Conservation (phyloP, 1,139 yeast species). For the Starmera stellimalicola region DNA sequence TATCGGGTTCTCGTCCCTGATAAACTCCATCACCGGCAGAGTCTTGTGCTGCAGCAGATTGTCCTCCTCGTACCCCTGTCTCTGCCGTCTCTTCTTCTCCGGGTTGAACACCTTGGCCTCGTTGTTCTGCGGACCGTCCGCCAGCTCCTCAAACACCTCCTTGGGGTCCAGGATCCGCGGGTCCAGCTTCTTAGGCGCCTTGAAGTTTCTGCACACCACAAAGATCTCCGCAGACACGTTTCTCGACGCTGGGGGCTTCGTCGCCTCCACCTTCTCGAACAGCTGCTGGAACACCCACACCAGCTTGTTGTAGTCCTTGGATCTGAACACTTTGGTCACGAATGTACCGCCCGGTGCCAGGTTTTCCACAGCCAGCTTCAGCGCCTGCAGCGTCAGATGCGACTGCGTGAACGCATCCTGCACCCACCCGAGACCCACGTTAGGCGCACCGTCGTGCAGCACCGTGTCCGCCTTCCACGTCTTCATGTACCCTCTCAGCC, state of each 20-base stretch:
- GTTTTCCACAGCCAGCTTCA: constrained; percentile 92
- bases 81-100: constrained; percentile 78
- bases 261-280: constrained; percentile 94
- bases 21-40: constrained; percentile 69
- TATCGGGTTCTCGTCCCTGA: constrained; percentile 75
- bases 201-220: constrained; percentile 91
- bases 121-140: constrained; percentile 67
- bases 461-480: constrained; percentile 99
- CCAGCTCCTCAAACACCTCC: constrained; percentile 88
- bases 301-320: constrained; percentile 92
- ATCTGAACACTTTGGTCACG: constrained; percentile 92
- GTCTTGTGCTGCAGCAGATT: constrained; percentile 73
- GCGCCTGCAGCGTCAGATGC: constrained; percentile 86
- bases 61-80: constrained; percentile 97
- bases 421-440: constrained; percentile 98
- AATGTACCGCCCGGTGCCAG: constrained; percentile 90
- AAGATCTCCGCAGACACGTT: constrained; percentile 98
- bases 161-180: constrained; percentile 87
- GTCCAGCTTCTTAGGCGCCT: constrained; percentile 92
- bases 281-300: constrained; percentile 97
- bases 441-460: constrained; percentile 99
- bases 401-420: constrained; percentile 99
- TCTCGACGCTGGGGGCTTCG: constrained; percentile 98
- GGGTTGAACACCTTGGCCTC: constrained; percentile 94
- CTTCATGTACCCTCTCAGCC: constrained; percentile 88